A percentile compares a stretch with the other conserved stretches of the same genome.
phyloP scores from a whole-genome alignment of 2,329 filamentous ascomycete species.

The Claviceps maximensis region DNA sequence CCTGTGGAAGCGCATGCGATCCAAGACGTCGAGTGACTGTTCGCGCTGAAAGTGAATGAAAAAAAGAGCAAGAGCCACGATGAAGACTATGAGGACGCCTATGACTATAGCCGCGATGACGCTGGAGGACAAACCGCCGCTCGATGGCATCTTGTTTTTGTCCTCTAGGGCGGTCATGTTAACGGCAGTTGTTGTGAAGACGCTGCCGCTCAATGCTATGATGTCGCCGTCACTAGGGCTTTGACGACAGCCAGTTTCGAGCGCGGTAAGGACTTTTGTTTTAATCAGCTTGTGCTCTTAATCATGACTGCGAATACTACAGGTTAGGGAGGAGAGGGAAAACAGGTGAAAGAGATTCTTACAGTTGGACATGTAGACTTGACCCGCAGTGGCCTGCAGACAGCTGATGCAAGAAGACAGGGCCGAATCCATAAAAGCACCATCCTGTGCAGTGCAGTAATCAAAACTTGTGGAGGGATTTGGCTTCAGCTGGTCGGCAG shows the following conservation, averaged over 20 bases:
- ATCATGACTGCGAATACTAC: no score
- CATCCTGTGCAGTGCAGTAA: neutral
- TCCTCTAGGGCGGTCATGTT: constrained; percentile 4
- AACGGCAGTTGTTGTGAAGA: neutral
- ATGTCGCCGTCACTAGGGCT: neutral
- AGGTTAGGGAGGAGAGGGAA: no score
- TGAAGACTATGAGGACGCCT: constrained; percentile 29
- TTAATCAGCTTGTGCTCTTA: no score
- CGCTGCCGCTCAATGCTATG: neutral
- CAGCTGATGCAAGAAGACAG: neutral
- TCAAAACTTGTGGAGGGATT: neutral
- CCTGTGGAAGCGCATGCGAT: constrained; percentile 3
- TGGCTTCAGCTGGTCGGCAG: neutral
- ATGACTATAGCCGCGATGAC: constrained; percentile 42
- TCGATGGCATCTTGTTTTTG: constrained; percentile 12
- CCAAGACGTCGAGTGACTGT: constrained; percentile 16
- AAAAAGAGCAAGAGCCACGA: constrained; percentile 30
- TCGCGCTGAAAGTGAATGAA: constrained; percentile 34
- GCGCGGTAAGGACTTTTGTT: neutral
- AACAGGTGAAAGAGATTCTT: neutral
- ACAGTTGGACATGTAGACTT: neutral
- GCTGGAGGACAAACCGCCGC: constrained; percentile 27
- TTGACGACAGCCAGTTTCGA: neutral
- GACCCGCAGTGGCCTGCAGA: neutral
- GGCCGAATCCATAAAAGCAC: neutral